A percentile compares a stretch with the other conserved stretches of the same genome.
Conservation (phyloP, 768 basidiomycete species). For the Pisolithus tinctorius region DNA sequence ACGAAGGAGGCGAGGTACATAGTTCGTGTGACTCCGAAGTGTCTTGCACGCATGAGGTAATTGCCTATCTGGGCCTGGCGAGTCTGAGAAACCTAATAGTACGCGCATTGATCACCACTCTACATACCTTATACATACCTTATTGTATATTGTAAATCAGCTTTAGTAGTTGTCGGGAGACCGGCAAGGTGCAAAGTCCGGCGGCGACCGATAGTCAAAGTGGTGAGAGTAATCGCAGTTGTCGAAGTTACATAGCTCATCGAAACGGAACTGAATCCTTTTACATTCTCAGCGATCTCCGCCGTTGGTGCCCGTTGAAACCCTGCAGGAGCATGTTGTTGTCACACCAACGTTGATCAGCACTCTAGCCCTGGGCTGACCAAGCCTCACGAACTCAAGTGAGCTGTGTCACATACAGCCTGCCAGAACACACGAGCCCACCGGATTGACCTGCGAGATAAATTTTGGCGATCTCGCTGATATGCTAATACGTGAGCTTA, state of each 20-base stretch:
- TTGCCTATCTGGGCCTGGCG: no score
- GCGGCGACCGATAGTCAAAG: no score
- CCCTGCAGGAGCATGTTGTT: constrained; percentile 8
- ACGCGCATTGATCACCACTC: no score
- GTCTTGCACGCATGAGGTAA: neutral
- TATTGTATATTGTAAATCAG: no score
- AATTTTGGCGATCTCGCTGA: constrained; percentile 21
- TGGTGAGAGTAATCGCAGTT: neutral
- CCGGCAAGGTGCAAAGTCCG: no score
- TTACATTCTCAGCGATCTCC: constrained; percentile 25
- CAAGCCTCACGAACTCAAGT: constrained; percentile 6
- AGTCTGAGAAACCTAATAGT: no score
- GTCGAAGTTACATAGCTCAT: neutral
- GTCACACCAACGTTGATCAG: constrained; percentile 8
- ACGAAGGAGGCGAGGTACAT: neutral
- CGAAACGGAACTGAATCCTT: neutral
- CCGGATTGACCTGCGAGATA: constrained; percentile 19
- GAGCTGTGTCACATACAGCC: constrained; percentile 7
- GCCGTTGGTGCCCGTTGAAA: constrained; percentile 9
- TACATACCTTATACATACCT: no score
- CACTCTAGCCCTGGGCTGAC: constrained; percentile 3
- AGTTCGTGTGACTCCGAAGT: neutral
- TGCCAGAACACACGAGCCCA: constrained; percentile 16
- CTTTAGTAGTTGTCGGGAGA: no score
- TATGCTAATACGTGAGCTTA: constrained; percentile 20